Percentiles rank a stretch among this genome's conserved stretches.
These are phyloP conservation scores for Acmispon strigosus DNA, from an alignment of 306 rosid genomes.

Conservation along the genomic window DNA sequence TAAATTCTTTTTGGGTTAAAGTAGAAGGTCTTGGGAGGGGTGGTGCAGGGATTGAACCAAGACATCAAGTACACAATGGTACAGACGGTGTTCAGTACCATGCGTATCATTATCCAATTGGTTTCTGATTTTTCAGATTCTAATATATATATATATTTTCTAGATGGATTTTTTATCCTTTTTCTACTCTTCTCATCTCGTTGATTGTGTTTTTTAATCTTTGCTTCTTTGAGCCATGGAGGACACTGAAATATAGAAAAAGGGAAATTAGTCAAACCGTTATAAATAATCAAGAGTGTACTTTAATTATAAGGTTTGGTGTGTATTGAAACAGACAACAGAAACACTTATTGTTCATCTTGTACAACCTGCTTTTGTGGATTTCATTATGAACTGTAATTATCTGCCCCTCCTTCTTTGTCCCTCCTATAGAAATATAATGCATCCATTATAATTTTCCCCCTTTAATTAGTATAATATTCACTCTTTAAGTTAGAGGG, in stretches of 20 bases:
- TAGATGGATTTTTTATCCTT: background rate
- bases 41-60: constrained; percentile 18
- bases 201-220: background rate
- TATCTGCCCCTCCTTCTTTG: constrained; percentile 2
- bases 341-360: too few species aligned
- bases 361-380: constrained; percentile 25
- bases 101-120: background rate
- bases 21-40: background rate
- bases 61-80: constrained; percentile 14
- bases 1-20: constrained; percentile 2
- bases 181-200: background rate
- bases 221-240: constrained; percentile 1
- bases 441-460: background rate
- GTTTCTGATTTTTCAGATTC: background rate
- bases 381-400: constrained; percentile 3
- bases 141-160: background rate
- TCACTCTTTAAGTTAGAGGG: background rate
- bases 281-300: background rate
- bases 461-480: background rate
- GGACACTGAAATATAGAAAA: constrained; percentile 11
- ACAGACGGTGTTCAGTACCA: background rate
- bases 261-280: constrained; percentile 9
- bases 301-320: constrained; percentile 4
- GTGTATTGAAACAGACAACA: constrained; percentile 11
- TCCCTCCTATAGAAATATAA: background rate